Percentiles rank a stretch among this genome's conserved stretches.
Conservation (phyloP, 306 rosid genomes). For the Canavalia gladiata region DNA sequence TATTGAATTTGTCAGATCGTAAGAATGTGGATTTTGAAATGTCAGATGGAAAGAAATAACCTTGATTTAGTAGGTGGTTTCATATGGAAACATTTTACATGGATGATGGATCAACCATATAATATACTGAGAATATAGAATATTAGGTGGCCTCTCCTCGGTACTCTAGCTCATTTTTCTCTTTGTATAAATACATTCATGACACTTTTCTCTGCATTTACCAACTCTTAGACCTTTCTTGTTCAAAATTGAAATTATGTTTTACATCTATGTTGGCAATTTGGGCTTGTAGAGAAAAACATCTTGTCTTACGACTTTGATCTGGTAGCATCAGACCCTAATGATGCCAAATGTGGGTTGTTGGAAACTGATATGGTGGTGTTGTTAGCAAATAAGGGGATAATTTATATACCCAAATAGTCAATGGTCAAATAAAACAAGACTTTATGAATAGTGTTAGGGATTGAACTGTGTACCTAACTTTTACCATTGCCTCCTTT, state of each 20-base stretch:
- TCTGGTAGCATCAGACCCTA: constrained; percentile 83
- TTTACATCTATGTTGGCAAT: constrained; percentile 68
- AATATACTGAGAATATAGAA: constrained; percentile 29
- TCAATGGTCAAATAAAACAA: too few species aligned
- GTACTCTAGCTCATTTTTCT: constrained; percentile 15
- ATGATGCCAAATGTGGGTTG: constrained; percentile 64
- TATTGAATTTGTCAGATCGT: not conserved
- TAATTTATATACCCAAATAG: too few species aligned
- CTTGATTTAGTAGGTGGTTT: constrained; percentile 5
- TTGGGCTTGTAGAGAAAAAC: constrained; percentile 95
- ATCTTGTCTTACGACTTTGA: constrained; percentile 83
- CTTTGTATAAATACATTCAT: constrained; percentile 11
- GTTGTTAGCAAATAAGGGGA: too few species aligned
- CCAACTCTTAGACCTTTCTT: constrained; percentile 17
- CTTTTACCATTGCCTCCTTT: too few species aligned
- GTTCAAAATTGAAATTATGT: constrained; percentile 36
- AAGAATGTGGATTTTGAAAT: constrained; percentile 24
- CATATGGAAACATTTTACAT: constrained; percentile 8
- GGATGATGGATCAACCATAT: not conserved
- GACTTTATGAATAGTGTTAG: too few species aligned
- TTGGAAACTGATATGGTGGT: too few species aligned
- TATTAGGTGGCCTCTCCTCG: constrained; percentile 24
- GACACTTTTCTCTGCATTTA: constrained; percentile 20
- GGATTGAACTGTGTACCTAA: too few species aligned
- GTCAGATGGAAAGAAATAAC: not conserved